Percentiles rank a stretch among this genome's conserved stretches.
Evolutionary conservation across 495 filamentous ascomycete genomes (phyloP).

Genomic region (Aspergillus leporis): DNA sequence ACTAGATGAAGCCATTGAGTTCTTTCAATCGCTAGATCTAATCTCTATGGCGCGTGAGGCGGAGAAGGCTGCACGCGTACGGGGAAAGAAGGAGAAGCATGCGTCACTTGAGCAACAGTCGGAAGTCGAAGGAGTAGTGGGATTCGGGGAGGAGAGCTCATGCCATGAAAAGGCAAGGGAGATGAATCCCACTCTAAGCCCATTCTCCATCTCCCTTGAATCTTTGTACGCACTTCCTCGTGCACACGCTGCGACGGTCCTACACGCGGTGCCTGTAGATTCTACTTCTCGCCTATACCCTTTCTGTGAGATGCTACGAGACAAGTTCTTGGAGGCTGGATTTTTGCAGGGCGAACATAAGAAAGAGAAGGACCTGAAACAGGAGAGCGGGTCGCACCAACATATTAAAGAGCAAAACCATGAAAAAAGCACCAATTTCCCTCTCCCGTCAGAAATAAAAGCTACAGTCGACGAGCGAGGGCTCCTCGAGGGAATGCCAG

Average conservation of each 20-base stretch:
- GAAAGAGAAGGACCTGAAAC: conserved; percentile 12
- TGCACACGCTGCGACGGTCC: conserved; percentile 44
- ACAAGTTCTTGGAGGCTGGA: conserved; percentile 60
- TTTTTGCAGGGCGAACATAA: conserved; percentile 57
- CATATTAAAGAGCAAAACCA: not conserved
- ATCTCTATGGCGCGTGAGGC: conserved; percentile 45
- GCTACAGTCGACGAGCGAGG: not conserved
- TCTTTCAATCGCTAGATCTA: conserved; percentile 58
- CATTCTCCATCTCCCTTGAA: conserved; percentile 37
- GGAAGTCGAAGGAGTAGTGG: not conserved
- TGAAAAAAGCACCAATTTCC: not conserved
- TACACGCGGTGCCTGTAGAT: conserved; percentile 61
- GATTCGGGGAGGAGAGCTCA: not conserved
- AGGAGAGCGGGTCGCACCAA: not conserved
- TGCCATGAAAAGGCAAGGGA: no score
- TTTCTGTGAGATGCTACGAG: conserved; percentile 64
- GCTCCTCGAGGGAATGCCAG: conserved; percentile 14
- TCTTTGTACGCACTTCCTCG: conserved; percentile 38
- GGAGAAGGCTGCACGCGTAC: conserved; percentile 11
- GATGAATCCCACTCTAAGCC: not conserved
- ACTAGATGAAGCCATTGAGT: conserved; percentile 56
- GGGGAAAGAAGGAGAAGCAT: conserved; percentile 2
- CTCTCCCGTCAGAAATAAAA: not conserved
- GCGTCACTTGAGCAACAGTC: not conserved
- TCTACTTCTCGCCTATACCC: conserved; percentile 51